phyloP scores from a whole-genome alignment of 371 early-diverging fungal species.

The Vittaforma corneae region DNA sequence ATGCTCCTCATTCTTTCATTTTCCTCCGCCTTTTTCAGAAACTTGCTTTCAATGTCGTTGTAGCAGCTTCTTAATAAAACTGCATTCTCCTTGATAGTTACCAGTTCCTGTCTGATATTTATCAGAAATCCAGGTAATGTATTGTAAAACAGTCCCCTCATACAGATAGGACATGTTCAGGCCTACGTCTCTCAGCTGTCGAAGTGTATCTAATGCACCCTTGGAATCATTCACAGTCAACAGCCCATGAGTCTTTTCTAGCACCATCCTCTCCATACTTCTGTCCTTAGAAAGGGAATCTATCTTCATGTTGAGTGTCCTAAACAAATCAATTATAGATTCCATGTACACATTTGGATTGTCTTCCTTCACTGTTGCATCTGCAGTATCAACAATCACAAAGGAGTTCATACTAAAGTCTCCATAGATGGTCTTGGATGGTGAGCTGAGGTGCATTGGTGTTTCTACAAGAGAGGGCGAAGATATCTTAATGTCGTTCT shows the following conservation, averaged over 20 bases:
- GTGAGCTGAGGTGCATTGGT: too few relatives aligned
- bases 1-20: conserved; percentile 7
- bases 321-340: conserved; percentile 6
- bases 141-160: background rate
- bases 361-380: background rate
- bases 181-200: background rate
- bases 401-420: too few relatives aligned
- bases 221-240: background rate
- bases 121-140: background rate
- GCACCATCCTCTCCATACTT: background rate
- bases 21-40: conserved; percentile 1
- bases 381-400: too few relatives aligned
- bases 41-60: background rate
- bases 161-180: background rate
- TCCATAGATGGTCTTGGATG: too few relatives aligned
- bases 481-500: too few relatives aligned
- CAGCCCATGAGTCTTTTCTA: conserved; percentile 12
- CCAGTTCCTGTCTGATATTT: background rate
- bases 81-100: background rate
- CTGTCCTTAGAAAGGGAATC: background rate
- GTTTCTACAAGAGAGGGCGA: too few relatives aligned
- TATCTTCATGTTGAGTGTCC: conserved; percentile 11
- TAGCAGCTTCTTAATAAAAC: background rate
- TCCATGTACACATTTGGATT: conserved; percentile 15
- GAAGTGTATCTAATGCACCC: background rate